A percentile compares a stretch with the other conserved stretches of the same genome.
Conservation (phyloP, 768 basidiomycete species). For the Russula abietina region DNA sequence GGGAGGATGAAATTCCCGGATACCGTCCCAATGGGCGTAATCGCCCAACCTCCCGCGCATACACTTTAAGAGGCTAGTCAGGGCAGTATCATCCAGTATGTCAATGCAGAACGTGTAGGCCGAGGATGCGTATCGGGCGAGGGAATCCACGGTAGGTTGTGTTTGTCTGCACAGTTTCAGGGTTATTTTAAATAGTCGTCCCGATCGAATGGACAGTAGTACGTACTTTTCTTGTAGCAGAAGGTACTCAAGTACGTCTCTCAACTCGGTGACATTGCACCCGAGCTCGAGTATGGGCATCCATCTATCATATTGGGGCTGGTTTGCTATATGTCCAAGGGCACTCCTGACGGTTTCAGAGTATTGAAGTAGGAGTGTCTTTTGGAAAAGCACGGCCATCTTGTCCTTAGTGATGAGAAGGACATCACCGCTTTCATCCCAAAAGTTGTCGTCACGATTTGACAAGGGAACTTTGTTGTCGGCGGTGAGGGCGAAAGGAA, state of each 20-base stretch:
- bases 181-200: not conserved
- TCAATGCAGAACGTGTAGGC: conserved; percentile 10
- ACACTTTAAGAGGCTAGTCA: conserved; percentile 3
- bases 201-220: not conserved
- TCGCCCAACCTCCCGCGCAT: conserved; percentile 5
- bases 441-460: conserved; percentile 10
- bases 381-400: conserved; percentile 7
- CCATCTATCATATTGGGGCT: conserved; percentile 12
- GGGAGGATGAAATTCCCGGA: not conserved
- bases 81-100: conserved; percentile 6
- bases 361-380: conserved; percentile 14
- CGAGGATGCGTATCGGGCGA: conserved; percentile 17
- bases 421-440: conserved; percentile 20
- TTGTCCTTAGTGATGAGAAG: conserved; percentile 20
- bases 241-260: conserved; percentile 18
- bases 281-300: conserved; percentile 19
- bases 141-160: conserved; percentile 9
- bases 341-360: conserved; percentile 14
- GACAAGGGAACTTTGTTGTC: conserved; percentile 11
- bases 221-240: conserved; percentile 14
- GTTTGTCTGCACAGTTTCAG: not conserved
- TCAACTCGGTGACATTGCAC: conserved; percentile 15
- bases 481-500: conserved; percentile 15
- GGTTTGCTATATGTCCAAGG: conserved; percentile 8
- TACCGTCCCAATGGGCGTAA: conserved; percentile 17